Evolutionary conservation across 495 filamentous ascomycete genomes (phyloP).

Genomic region (Pseudomonodictys pantanalensis): DNA sequence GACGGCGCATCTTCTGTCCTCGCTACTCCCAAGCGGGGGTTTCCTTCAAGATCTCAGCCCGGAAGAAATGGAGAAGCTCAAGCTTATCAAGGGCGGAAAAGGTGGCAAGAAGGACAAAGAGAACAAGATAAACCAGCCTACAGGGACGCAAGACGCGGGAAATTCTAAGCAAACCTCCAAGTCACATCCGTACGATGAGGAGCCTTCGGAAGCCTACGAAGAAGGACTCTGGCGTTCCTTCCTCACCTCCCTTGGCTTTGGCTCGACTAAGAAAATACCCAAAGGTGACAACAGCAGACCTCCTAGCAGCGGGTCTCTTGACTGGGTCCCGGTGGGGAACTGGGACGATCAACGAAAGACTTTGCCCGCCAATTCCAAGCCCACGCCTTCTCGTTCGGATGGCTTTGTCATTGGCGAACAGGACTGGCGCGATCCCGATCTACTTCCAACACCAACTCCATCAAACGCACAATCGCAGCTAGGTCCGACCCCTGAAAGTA

Average conservation of each 20-base stretch:
- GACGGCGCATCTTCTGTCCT: constrained; percentile 89
- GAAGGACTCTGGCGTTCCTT: constrained; percentile 53
- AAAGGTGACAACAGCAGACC: constrained; percentile 62
- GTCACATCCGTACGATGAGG: constrained; percentile 22
- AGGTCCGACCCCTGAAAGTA: constrained; percentile 30
- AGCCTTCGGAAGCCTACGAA: background rate
- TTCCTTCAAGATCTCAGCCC: constrained; percentile 52
- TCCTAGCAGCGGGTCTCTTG: constrained; percentile 77
- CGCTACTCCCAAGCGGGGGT: constrained; percentile 72
- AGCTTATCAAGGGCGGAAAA: constrained; percentile 24
- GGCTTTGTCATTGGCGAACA: constrained; percentile 89
- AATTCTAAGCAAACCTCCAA: constrained; percentile 19
- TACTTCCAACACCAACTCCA: constrained; percentile 43
- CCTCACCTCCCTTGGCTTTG: constrained; percentile 54
- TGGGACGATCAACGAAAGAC: constrained; percentile 53
- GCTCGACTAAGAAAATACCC: constrained; percentile 35
- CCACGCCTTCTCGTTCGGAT: constrained; percentile 46
- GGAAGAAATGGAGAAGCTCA: constrained; percentile 49
- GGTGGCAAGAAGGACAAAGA: constrained; percentile 13
- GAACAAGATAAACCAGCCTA: constrained; percentile 9
- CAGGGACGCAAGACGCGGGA: constrained; percentile 8
- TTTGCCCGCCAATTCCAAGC: constrained; percentile 24
- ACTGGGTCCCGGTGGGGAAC: constrained; percentile 70
- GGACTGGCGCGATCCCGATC: constrained; percentile 86
- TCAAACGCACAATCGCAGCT: constrained; percentile 22